Base-by-base conservation (phyloP, 768 basidiomycete species). In the Leccinum truebloodii region DNA sequence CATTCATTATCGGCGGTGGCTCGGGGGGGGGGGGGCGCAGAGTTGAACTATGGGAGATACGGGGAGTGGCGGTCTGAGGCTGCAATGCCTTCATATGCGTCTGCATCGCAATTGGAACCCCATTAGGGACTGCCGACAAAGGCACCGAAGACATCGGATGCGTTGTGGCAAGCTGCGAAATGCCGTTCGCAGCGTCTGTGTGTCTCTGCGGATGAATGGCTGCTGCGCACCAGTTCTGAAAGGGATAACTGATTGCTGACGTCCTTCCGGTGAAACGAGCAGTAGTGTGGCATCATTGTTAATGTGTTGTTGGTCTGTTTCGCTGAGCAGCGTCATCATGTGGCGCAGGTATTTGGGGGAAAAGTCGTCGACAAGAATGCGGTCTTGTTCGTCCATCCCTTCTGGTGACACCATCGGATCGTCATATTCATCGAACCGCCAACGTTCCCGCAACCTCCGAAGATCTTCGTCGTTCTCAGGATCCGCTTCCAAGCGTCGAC, bases 361-460 rank as follows among this genome's bases (percentile, higher is more conserved):
- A 63, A 81, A 89, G 60, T 92, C 91, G 63, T 93, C 90, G 8
- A 92, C 70, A n/a, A 92, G 73, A 0, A 82, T 71, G 8, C 90
- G 80, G 59, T 87, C 84, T 52, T 86, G 83, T 67, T 91, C 90
- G 16, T 92, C 89, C 5, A 80, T 60, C 12, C 88, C 87, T 52
- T 81, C 80, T 3, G 84, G 80, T 5, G 81, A 85, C 59, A 80
- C 73, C 0, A 81, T 71, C 14, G 86, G 84, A 6, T 67, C 73
- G 62, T 90, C 88, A 58, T 92, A 89, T 7, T 74, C 67, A 65
- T 92, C 90, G 61, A 83, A 92, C 57, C 79, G 77, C 89, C 89
- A 93, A 39, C 81, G 82, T 61, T 87, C 85, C 46, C 78, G 75
- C 3, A 87, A 59, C 49, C 78, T 75, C 58, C 72, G 69, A 7